Evolutionary conservation across 164 flowering plant genomes (phyloP).

Genomic region (Vitis labrusca): DNA sequence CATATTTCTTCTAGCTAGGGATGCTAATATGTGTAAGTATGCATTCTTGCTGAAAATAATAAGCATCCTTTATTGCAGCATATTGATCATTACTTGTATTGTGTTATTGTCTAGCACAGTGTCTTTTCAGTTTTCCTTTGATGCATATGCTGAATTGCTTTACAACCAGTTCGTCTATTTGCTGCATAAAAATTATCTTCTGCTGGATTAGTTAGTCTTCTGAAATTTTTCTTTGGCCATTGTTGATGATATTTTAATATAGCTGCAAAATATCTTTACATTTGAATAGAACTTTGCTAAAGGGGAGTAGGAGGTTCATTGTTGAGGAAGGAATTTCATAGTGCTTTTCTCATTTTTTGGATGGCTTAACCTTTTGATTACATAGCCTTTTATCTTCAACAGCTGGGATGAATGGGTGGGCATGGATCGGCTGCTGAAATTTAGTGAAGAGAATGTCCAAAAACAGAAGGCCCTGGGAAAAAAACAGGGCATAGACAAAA

Average conservation of each 20-base stretch:
- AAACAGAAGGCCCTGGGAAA: constrained; percentile 35
- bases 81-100: not conserved
- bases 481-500: constrained; percentile 37
- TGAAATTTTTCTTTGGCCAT: not conserved
- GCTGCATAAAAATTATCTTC: too few species aligned
- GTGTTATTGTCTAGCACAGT: not conserved
- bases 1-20: too few species aligned
- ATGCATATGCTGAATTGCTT: not conserved
- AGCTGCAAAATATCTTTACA: not conserved
- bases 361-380: not conserved
- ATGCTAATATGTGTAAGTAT: not conserved
- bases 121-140: not conserved
- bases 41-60: not conserved
- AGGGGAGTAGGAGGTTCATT: not conserved
- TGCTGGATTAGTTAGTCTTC: not conserved
- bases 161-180: not conserved
- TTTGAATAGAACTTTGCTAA: not conserved
- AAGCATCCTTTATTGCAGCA: not conserved
- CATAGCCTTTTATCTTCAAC: constrained; percentile 16
- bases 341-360: not conserved
- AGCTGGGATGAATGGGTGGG: constrained; percentile 93
- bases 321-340: not conserved
- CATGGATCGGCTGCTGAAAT: constrained; percentile 54
- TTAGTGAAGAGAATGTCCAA: constrained; percentile 51
- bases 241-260: not conserved